These are phyloP conservation scores for Hansenula sp. DNA, from an alignment of 1,139 yeast genomes.

Conservation along the genomic window DNA sequence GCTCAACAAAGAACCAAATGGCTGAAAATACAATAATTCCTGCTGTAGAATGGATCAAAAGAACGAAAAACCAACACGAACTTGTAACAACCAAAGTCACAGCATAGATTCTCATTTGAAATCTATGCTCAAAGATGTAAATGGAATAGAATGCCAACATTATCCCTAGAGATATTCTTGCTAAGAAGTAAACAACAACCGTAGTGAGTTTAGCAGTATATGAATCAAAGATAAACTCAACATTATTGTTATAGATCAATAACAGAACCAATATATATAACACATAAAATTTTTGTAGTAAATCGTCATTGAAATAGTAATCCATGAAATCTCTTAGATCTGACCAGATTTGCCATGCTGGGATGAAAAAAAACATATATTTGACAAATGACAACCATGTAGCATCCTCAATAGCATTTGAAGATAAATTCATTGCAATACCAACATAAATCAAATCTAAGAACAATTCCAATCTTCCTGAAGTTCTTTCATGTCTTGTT, in stretches of 20 bases:
- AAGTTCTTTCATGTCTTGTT: slow-evolving; percentile 50
- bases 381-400: slow-evolving; percentile 43
- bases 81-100: slow-evolving; percentile 29
- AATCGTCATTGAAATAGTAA: slow-evolving; percentile 59
- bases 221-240: slow-evolving; percentile 31
- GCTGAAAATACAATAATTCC: slow-evolving; percentile 46
- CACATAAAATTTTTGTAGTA: slow-evolving; percentile 48
- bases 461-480: slow-evolving; percentile 53
- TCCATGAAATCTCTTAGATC: slow-evolving; percentile 63
- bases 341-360: slow-evolving; percentile 62
- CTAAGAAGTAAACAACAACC: slow-evolving; percentile 44
- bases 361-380: slow-evolving; percentile 50
- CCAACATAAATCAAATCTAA: slow-evolving; percentile 64
- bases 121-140: slow-evolving; percentile 48
- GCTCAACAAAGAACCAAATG: slow-evolving; percentile 40
- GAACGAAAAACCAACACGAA: slow-evolving; percentile 41
- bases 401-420: slow-evolving; percentile 48
- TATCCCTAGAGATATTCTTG: slow-evolving; percentile 37
- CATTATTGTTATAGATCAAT: slow-evolving; percentile 50
- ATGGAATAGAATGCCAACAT: slow-evolving; percentile 40
- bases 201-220: slow-evolving; percentile 37
- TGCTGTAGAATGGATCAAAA: slow-evolving; percentile 37
- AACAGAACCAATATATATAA: slow-evolving; percentile 50
- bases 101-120: slow-evolving; percentile 45
- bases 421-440: slow-evolving; percentile 56